Base-by-base conservation (phyloP, 2,329 filamentous ascomycete genomes). In the Apiospora malaysiana region DNA sequence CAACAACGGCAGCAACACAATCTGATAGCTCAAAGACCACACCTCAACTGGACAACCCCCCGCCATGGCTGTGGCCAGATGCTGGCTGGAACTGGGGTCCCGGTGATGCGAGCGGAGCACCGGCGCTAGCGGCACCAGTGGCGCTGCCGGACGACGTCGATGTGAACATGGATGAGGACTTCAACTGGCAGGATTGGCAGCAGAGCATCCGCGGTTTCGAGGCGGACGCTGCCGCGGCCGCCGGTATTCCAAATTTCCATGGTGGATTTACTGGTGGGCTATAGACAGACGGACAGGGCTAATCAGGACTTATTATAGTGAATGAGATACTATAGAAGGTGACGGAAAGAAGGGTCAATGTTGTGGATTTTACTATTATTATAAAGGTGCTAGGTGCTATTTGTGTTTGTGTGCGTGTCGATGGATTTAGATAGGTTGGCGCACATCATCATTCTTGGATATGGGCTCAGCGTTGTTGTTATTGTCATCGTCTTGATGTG, bases 111-210 rank as follows among this genome's bases (percentile, higher is more conserved):
- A 40, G 27, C 56, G 56, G 56, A 40, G 27, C 27, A 32, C 56
- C 56, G 56, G 32, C 56, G 21, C 43, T 46, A 18, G 37, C 66
- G 16, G 21, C 43, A 32, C 56, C 56, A 9, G 32, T 68, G 43
- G 43, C 66, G 43, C 43, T 68, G n/a, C 25, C 46, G n/a, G 75
- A 82, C 21, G 75, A 76, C 59, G 78, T 73, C 12, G 78, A 79
- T 72, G 75, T 76, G 70, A 80, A 76, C 70, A 81, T 78, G 71
- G 83, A 84, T 1, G 76, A 78, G 7, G 80, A 82, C 8, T 86
- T 86, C 71, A 82, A 86, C 73, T 87, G 85, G 85, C 82, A 86
- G 67, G 82, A 83, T 70, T 87, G 85, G 83, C 83, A 82, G 70
- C 81, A 84, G 70, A 83, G 76, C 73, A 80, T 84, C 59, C 79